Evolutionary conservation across 2,329 filamentous ascomycete genomes (phyloP).

Genomic region (Paraconiothyrium sp.): DNA sequence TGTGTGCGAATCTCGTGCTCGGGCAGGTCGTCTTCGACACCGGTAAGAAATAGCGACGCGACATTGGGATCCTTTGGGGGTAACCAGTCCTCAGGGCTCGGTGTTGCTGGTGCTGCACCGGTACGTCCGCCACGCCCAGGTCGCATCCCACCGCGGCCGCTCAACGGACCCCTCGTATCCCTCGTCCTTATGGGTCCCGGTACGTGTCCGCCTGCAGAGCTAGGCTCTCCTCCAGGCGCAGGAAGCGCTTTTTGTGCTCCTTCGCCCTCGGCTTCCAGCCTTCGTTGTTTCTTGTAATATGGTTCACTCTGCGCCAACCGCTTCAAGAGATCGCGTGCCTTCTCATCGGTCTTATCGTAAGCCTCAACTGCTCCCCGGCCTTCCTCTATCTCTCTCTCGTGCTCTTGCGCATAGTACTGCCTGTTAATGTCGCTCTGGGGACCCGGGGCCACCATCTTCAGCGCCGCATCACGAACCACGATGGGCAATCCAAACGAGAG

Average conservation of each 20-base stretch:
- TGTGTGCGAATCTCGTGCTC: slow-evolving; percentile 91
- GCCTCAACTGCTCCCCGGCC: slow-evolving; percentile 82
- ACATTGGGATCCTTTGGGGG: slow-evolving; percentile 86
- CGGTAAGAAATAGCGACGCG: slow-evolving; percentile 93
- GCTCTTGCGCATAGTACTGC: slow-evolving; percentile 97
- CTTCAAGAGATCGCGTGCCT: slow-evolving; percentile 86
- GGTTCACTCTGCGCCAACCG: slow-evolving; percentile 91
- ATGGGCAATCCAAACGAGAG: slow-evolving; percentile 95
- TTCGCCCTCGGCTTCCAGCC: slow-evolving; percentile 69
- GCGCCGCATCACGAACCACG: slow-evolving; percentile 90
- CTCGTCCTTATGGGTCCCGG: slow-evolving; percentile 83
- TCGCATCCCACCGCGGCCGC: slow-evolving; percentile 50
- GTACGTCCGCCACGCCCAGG: slow-evolving; percentile 58
- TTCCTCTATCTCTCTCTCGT: slow-evolving; percentile 94
- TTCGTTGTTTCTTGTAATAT: slow-evolving; percentile 88
- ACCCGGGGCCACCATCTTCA: slow-evolving; percentile 97
- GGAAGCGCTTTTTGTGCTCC: slow-evolving; percentile 55
- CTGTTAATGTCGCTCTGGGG: slow-evolving; percentile 92
- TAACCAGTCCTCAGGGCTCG: slow-evolving; percentile 82
- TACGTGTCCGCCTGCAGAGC: slow-evolving; percentile 46
- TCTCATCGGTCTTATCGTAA: slow-evolving; percentile 97
- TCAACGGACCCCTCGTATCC: slow-evolving; percentile 56
- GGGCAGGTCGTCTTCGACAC: slow-evolving; percentile 93
- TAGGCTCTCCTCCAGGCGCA: slow-evolving; percentile 43
- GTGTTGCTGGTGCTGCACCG: slow-evolving; percentile 73